Evolutionary conservation across 257 asterid genomes (phyloP).

Genomic region (Parsonsia alboflavescens): DNA sequence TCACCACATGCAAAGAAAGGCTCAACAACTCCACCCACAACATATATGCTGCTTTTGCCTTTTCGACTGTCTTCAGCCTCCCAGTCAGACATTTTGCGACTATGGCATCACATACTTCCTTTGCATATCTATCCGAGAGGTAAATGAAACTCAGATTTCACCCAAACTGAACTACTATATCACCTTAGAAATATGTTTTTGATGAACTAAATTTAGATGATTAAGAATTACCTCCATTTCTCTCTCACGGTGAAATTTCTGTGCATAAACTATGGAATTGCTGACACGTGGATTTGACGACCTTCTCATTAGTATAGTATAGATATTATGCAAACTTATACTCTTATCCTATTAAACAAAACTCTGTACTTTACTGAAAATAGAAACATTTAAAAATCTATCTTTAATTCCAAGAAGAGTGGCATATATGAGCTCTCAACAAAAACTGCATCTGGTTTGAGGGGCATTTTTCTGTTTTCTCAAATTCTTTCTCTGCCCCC

Average conservation of each 20-base stretch:
- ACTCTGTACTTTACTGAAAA: too few species aligned
- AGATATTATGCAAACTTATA: too few species aligned
- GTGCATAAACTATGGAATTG: too few species aligned
- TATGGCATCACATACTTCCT: constrained; percentile 93
- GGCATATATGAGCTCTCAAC: constrained; percentile 98
- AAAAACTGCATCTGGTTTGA: constrained; percentile 95
- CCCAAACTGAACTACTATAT: not conserved
- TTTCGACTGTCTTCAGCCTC: constrained; percentile 96
- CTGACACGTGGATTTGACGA: too few species aligned
- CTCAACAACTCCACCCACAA: constrained; percentile 99
- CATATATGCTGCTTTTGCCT: constrained; percentile 78
- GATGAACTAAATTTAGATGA: constrained; percentile 3
- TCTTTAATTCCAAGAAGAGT: too few species aligned
- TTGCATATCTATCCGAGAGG: constrained; percentile 50
- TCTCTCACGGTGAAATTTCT: too few species aligned
- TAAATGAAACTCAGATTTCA: constrained; percentile 8
- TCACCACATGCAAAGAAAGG: constrained; percentile 69
- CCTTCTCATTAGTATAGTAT: too few species aligned
- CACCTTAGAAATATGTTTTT: constrained; percentile 1
- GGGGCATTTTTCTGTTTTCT: constrained; percentile 84
- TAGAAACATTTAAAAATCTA: too few species aligned
- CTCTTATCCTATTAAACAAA: too few species aligned
- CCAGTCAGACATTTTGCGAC: constrained; percentile 95
- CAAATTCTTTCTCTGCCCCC: constrained; percentile 94
- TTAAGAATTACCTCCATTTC: constrained; percentile 58